These are phyloP conservation scores for Bombardia bombarda DNA, from an alignment of 495 filamentous ascomycete genomes.

Conservation along the genomic window DNA sequence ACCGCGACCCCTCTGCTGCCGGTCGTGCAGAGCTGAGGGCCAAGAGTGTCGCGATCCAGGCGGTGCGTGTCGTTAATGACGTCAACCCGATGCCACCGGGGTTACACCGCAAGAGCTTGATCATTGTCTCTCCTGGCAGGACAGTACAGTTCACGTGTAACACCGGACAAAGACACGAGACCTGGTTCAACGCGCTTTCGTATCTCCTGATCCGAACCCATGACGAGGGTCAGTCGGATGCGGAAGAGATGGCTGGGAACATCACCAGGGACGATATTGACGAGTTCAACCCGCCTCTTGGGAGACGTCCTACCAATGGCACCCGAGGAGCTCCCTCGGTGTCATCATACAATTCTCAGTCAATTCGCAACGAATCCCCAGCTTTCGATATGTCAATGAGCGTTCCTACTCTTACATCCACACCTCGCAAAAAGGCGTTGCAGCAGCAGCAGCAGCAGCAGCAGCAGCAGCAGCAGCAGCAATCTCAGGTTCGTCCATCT, in stretches of 20 bases:
- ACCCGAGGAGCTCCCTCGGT: constrained; percentile 55
- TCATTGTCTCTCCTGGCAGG: constrained; percentile 83
- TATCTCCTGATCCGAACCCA: constrained; percentile 78
- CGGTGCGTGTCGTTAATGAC: constrained; percentile 86
- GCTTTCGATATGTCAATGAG: constrained; percentile 30
- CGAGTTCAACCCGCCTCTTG: constrained; percentile 75
- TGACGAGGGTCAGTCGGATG: constrained; percentile 48
- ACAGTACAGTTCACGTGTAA: constrained; percentile 87
- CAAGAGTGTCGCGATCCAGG: constrained; percentile 92
- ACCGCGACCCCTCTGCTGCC: constrained; percentile 72
- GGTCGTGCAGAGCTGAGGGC: constrained; percentile 73
- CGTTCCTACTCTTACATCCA: constrained; percentile 40
- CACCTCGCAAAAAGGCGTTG: constrained; percentile 30
- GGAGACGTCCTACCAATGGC: constrained; percentile 37
- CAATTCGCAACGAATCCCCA: constrained; percentile 52
- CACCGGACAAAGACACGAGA: constrained; percentile 90
- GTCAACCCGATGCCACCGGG: constrained; percentile 95
- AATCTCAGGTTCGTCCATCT: constrained; percentile 17
- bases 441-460: neutral
- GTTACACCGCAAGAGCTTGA: constrained; percentile 83
- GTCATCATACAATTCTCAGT: constrained; percentile 74
- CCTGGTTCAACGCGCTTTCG: constrained; percentile 96
- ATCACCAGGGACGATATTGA: constrained; percentile 69
- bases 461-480: neutral
- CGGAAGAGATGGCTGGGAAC: constrained; percentile 47